Conservation (phyloP, 305 asterid species). For the Petunia hybrid region DNA sequence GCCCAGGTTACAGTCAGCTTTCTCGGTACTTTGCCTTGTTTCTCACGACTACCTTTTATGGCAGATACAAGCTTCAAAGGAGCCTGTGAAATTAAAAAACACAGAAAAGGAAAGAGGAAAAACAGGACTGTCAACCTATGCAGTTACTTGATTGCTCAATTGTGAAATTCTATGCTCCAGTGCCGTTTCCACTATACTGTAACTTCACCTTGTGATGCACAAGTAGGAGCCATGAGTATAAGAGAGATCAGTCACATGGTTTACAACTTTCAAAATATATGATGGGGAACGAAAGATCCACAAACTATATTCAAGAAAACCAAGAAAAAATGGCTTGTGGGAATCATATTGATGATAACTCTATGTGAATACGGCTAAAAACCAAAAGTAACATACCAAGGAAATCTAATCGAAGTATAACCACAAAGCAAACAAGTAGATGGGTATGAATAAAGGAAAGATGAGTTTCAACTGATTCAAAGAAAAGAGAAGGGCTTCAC, state of each 20-base stretch:
- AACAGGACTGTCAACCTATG: constrained; percentile 26
- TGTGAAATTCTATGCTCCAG: constrained; percentile 26
- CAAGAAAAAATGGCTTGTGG: not conserved
- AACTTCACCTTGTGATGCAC: not conserved
- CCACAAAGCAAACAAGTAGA: not conserved
- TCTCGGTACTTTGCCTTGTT: constrained; percentile 62
- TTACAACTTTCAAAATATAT: not conserved
- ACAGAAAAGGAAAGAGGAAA: constrained; percentile 40
- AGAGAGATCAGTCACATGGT: not conserved
- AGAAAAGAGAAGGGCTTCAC: too few relatives aligned
- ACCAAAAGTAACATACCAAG: constrained; percentile 19
- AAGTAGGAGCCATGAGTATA: constrained; percentile 6
- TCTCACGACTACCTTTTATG: constrained; percentile 91
- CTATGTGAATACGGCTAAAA: not conserved
- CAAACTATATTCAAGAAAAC: constrained; percentile 1
- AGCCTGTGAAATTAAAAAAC: constrained; percentile 55
- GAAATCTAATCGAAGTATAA: not conserved
- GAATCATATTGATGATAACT: not conserved
- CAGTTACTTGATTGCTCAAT: constrained; percentile 32
- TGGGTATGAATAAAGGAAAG: too few relatives aligned
- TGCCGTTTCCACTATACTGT: constrained; percentile 24
- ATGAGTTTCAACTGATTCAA: too few relatives aligned
- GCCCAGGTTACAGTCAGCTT: constrained; percentile 83
- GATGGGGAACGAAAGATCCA: not conserved
- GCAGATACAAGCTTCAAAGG: constrained; percentile 75